phyloP scores from a whole-genome alignment of 2,329 filamentous ascomycete species.

The Cercospora citrullina region DNA sequence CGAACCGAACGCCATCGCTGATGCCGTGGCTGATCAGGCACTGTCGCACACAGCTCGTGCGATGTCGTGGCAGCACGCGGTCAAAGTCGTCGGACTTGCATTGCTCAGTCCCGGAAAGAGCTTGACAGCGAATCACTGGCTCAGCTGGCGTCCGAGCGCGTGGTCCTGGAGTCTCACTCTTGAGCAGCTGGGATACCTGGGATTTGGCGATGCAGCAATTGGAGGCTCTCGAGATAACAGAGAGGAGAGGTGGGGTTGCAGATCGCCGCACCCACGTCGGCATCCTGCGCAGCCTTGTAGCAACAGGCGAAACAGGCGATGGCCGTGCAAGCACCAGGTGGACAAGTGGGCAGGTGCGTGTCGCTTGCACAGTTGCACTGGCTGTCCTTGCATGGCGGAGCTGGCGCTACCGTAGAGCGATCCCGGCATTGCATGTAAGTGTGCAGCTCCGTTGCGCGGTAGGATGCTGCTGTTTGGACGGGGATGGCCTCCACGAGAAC shows the following conservation, averaged over 20 bases:
- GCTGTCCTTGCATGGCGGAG: background rate
- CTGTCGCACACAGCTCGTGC: background rate
- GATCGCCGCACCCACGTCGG: background rate
- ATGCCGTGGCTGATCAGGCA: background rate
- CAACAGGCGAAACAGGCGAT: background rate
- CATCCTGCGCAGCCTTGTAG: background rate
- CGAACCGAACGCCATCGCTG: background rate
- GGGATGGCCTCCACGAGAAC: constrained; percentile 18
- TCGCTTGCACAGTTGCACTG: constrained; percentile 3
- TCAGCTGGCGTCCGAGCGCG: background rate
- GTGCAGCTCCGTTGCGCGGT: constrained; percentile 11
- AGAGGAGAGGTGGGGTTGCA: constrained; percentile 6
- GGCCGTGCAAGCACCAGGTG: background rate
- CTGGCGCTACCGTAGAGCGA: background rate
- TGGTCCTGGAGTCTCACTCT: background rate
- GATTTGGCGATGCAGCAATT: background rate
- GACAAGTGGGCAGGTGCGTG: background rate
- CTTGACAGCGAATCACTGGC: background rate
- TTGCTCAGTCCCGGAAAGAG: background rate
- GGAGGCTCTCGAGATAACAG: background rate
- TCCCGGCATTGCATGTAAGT: background rate
- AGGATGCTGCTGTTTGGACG: constrained; percentile 3
- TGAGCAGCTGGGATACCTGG: background rate
- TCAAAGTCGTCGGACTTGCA: constrained; percentile 3
- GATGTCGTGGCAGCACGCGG: background rate